phyloP scores from a whole-genome alignment of 2,329 filamentous ascomycete genomes.

The Clonostachys sp. region DNA sequence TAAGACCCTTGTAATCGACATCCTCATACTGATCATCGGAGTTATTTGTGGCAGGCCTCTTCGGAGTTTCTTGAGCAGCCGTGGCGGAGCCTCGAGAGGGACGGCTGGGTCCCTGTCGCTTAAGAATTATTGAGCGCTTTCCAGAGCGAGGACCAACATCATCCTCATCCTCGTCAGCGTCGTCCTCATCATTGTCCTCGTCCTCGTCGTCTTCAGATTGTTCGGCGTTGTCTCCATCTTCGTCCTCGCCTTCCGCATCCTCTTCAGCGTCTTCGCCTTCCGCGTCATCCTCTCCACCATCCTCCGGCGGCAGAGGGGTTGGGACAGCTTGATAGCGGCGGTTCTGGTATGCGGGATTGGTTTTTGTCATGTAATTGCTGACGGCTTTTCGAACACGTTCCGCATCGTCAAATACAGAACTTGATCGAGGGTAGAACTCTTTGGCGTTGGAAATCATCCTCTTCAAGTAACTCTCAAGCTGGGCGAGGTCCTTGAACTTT shows the following conservation, averaged over 20 bases:
- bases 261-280: slow-evolving; percentile 21
- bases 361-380: slow-evolving; percentile 82
- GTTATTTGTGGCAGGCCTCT: slow-evolving; percentile 29
- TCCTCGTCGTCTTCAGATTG: slow-evolving; percentile 18
- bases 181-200: slow-evolving; percentile 16
- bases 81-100: slow-evolving; percentile 21
- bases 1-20: slow-evolving; percentile 64
- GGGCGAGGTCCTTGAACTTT: slow-evolving; percentile 66
- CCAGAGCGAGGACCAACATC: slow-evolving; percentile 15
- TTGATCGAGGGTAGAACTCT: slow-evolving; percentile 71
- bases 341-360: slow-evolving; percentile 76
- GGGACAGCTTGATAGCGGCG: slow-evolving; percentile 65
- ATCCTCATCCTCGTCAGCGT: slow-evolving; percentile 19
- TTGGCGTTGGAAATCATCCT: slow-evolving; percentile 86
- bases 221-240: slow-evolving; percentile 20
- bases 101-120: slow-evolving; percentile 27
- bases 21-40: slow-evolving; percentile 50
- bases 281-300: slow-evolving; percentile 8
- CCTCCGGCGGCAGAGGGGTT: slow-evolving; percentile 58
- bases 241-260: slow-evolving; percentile 18
- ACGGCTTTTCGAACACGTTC: slow-evolving; percentile 82
- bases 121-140: slow-evolving; percentile 30
- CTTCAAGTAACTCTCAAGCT: slow-evolving; percentile 81
- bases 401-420: slow-evolving; percentile 74
- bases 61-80: slow-evolving; percentile 22